These are phyloP conservation scores for Hyphodiscus hymeniophilus DNA, from an alignment of 495 filamentous ascomycete species.

Conservation along the genomic window DNA sequence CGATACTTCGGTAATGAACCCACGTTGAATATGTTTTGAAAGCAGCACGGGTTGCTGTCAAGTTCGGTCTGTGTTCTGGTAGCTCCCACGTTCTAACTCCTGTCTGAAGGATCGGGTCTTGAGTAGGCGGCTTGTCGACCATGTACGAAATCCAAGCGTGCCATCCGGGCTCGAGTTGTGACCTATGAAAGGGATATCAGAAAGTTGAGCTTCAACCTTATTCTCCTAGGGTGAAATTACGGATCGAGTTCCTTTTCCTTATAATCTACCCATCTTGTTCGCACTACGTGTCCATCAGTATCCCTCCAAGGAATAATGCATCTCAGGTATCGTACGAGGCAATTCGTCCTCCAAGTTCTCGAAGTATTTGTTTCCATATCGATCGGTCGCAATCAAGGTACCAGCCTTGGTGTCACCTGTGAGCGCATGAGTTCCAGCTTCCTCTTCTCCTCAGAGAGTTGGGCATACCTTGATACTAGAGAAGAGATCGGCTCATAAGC, in stretches of 20 bases:
- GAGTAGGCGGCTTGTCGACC: slow-evolving; percentile 75
- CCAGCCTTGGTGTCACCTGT: slow-evolving; percentile 95
- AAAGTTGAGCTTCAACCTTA: neutral
- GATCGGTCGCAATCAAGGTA: slow-evolving; percentile 74
- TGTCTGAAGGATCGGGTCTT: slow-evolving; percentile 63
- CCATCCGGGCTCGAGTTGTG: slow-evolving; percentile 94
- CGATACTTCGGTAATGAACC: no score
- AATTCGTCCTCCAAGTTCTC: slow-evolving; percentile 91
- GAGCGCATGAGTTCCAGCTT: slow-evolving; percentile 27
- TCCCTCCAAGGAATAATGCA: neutral
- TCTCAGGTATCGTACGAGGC: slow-evolving; percentile 54
- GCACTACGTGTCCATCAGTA: slow-evolving; percentile 49
- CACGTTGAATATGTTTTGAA: slow-evolving; percentile 94
- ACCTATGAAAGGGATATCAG: slow-evolving; percentile 30
- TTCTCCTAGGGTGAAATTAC: slow-evolving; percentile 34
- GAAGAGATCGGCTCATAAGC: slow-evolving; percentile 9
- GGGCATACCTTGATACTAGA: slow-evolving; percentile 20
- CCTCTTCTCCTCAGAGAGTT: neutral
- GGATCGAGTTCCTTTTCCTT: slow-evolving; percentile 79
- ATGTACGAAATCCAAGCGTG: slow-evolving; percentile 95
- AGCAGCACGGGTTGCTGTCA: slow-evolving; percentile 65
- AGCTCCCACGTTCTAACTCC: slow-evolving; percentile 65
- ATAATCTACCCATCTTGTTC: slow-evolving; percentile 98
- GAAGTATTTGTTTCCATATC: slow-evolving; percentile 94
- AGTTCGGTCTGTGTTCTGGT: slow-evolving; percentile 62